These are phyloP conservation scores for Podospora bellae-mahoneyi DNA, from an alignment of 495 filamentous ascomycete genomes.

Conservation along the genomic window DNA sequence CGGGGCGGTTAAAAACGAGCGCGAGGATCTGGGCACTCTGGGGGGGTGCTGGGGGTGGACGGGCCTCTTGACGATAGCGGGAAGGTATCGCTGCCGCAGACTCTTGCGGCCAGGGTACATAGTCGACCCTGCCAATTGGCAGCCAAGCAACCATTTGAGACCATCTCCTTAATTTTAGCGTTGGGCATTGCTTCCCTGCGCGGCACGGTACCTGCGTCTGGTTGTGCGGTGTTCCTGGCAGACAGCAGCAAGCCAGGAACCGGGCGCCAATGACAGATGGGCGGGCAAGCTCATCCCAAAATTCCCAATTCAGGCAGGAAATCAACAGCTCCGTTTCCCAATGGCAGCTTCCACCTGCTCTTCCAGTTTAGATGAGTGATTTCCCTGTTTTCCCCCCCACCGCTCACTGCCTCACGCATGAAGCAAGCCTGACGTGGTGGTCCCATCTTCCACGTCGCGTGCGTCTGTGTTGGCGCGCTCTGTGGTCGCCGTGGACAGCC, in stretches of 20 bases:
- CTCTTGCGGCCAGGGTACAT: slow-evolving; percentile 19
- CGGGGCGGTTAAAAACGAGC: slow-evolving; percentile 9
- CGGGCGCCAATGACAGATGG: slow-evolving; percentile 13
- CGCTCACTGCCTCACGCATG: background rate
- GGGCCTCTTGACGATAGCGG: slow-evolving; percentile 9
- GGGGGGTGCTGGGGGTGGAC: slow-evolving; percentile 11
- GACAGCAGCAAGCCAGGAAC: slow-evolving; percentile 7
- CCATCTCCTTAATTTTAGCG: slow-evolving; percentile 36
- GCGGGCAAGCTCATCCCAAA: background rate
- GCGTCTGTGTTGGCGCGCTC: background rate
- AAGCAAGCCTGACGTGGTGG: background rate
- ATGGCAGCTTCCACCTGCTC: background rate
- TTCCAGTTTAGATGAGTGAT: background rate
- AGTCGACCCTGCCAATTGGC: background rate
- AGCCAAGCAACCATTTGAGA: slow-evolving; percentile 16
- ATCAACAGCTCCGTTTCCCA: background rate
- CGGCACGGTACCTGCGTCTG: slow-evolving; percentile 25
- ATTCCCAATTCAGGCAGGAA: slow-evolving; percentile 5
- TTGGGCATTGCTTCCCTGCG: slow-evolving; percentile 18
- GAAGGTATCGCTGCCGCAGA: slow-evolving; percentile 20
- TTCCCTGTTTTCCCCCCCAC: background rate
- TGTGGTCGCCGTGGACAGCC: background rate
- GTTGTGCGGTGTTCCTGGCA: slow-evolving; percentile 2
- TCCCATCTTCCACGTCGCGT: background rate
- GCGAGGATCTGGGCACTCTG: slow-evolving; percentile 15